Conservation (phyloP, 371 early-diverging fungal species). For the Blakeslea trispora region DNA sequence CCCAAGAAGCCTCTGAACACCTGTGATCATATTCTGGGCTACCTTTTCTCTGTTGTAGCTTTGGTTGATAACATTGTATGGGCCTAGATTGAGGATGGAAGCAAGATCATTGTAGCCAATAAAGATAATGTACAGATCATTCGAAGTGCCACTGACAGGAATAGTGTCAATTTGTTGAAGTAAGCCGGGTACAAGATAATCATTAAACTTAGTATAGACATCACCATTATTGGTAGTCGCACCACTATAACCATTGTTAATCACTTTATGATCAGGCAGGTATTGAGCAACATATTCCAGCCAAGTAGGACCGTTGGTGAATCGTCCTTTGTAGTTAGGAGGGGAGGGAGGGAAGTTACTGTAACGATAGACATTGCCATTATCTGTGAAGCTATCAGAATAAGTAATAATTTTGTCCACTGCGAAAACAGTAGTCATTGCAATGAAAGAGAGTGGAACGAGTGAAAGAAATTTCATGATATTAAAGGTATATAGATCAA, state of each 20-base stretch:
- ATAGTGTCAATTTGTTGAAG: slow-evolving; percentile 19
- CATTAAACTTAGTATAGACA: slow-evolving; percentile 23
- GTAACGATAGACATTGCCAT: slow-evolving; percentile 25
- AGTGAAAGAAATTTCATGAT: neutral
- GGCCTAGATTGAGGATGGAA: slow-evolving; percentile 21
- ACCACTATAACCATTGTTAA: slow-evolving; percentile 51
- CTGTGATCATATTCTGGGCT: slow-evolving; percentile 15
- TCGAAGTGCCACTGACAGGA: slow-evolving; percentile 11
- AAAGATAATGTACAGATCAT: slow-evolving; percentile 21
- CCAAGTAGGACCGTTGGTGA: slow-evolving; percentile 61
- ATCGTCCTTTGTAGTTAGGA: slow-evolving; percentile 54
- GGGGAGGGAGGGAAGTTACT: slow-evolving; percentile 26
- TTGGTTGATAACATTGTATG: slow-evolving; percentile 24
- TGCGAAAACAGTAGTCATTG: slow-evolving; percentile 16
- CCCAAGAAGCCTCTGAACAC: slow-evolving; percentile 12
- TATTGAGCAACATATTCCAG: slow-evolving; percentile 47
- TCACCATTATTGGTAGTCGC: slow-evolving; percentile 53
- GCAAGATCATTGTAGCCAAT: slow-evolving; percentile 31
- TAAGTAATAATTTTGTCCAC: slow-evolving; percentile 27
- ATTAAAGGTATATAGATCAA: too few species aligned
- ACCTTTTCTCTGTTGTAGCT: slow-evolving; percentile 16
- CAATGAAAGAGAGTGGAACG: neutral
- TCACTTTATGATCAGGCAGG: slow-evolving; percentile 15
- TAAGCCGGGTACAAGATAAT: slow-evolving; percentile 22
- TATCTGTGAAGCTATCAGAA: slow-evolving; percentile 31